Evolutionary conservation across 352 stramenopile genomes (phyloP), one percentile per base, ranked within the genome.

Genomic region (Phytophthora foliorum): DNA sequence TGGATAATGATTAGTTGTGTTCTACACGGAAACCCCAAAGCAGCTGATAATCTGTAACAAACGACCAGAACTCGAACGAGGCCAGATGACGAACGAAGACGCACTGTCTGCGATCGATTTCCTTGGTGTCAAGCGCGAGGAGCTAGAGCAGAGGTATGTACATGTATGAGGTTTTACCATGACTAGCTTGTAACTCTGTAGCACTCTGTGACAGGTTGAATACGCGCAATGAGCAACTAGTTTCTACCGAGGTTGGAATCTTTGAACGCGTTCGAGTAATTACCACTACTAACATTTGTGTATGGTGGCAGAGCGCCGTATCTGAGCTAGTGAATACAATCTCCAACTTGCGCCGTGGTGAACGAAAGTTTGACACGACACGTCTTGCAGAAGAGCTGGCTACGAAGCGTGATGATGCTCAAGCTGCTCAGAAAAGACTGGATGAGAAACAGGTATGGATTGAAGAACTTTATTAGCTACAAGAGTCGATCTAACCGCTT

Each of bases 41-140:
- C 22, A 14, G 4, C n/a, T 75, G 11, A 59, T n/a, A 66, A n/a
- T 2, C 54, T 49, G 9, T 13, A 24, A 27, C 61, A n/a, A 24
- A 36, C 48, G 4, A 56, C 57, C 34, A 86, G 78, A 86, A 55
- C 60, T 86, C 9, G 78, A 86, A 62, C 71, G 64, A 55, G 51
- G 54, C 46, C 78, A 84, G 27, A 86, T 86, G 78, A 60, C 64
- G n/a, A 86, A 82, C 42, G 78, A 86, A 53, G 78, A 86, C 22
- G 50, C 57, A 2, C 57, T 80, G 25, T 86, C 78, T 25, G 54
- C 49, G n/a, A 70, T 82, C 6, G 64, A 68, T 24, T 62, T 41
- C 22, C 58, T 81, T 17, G 59, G 52, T n/a, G 21, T 24, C 3
- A 69, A 77, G 44, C 75, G 78, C 31, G 61, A 77, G 45, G 46